Conservation (phyloP, 2,329 filamentous ascomycete species). For the Arthrobotrys entomopaga region DNA sequence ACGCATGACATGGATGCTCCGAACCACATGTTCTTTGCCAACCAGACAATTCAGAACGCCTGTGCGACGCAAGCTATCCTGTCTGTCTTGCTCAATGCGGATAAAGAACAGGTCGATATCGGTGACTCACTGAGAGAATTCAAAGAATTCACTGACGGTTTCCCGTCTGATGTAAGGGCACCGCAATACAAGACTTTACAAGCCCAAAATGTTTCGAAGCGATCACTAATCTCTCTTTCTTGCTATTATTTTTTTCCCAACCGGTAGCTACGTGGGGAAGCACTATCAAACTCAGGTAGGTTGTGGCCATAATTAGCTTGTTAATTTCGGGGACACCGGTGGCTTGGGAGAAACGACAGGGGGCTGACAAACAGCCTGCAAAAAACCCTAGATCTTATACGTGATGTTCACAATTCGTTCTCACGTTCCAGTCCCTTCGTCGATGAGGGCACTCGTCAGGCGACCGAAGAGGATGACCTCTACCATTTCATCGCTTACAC, state of each 20-base stretch:
- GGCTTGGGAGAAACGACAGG: not conserved
- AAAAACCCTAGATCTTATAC: conserved; percentile 66
- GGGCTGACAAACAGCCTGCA: conserved; percentile 15
- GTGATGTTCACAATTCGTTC: conserved; percentile 88
- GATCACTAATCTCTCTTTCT: conserved; percentile 31
- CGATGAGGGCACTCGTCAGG: conserved; percentile 76
- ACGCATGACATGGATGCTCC: conserved; percentile 79
- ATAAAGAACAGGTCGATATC: conserved; percentile 72
- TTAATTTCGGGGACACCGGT: conserved; percentile 40
- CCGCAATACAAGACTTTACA: conserved; percentile 1
- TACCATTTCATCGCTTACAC: conserved; percentile 99
- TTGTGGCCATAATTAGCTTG: conserved; percentile 25
- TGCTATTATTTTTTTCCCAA: conserved; percentile 22
- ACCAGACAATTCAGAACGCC: conserved; percentile 97
- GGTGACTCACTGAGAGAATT: conserved; percentile 78
- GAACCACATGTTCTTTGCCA: conserved; percentile 88
- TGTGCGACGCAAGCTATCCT: conserved; percentile 96
- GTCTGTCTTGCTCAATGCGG: conserved; percentile 89
- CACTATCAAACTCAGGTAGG: conserved; percentile 73
- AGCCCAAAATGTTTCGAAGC: not conserved
- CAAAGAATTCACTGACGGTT: conserved; percentile 85
- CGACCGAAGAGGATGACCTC: conserved; percentile 82
- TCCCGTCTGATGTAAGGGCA: conserved; percentile 72
- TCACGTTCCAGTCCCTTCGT: conserved; percentile 88
- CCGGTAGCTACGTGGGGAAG: conserved; percentile 71